These are phyloP conservation scores for Actinidia arguta DNA, from an alignment of 179 eudicot genomes.

Conservation along the genomic window DNA sequence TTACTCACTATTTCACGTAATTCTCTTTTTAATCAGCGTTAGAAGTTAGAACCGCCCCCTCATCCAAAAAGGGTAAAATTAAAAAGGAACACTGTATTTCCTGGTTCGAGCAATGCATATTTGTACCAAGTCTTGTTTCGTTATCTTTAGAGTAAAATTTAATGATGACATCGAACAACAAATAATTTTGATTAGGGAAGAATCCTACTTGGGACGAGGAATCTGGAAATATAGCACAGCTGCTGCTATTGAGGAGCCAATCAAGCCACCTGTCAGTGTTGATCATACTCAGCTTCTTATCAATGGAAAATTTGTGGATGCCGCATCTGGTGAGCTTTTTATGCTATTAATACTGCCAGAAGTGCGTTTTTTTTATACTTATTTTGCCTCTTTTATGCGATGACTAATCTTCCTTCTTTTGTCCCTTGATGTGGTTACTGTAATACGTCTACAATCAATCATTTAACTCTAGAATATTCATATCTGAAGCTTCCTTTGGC, in stretches of 20 bases:
- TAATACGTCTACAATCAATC: neutral
- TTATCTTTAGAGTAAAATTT: neutral
- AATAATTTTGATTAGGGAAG: conserved; percentile 33
- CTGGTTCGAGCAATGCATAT: neutral
- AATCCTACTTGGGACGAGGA: conserved; percentile 35
- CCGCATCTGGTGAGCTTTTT: conserved; percentile 59
- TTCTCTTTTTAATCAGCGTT: neutral
- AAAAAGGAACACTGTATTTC: too few relatives aligned
- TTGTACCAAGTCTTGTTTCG: neutral
- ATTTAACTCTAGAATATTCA: neutral
- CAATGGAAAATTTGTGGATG: conserved; percentile 64
- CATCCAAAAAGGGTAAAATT: too few relatives aligned
- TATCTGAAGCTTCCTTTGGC: conserved; percentile 18
- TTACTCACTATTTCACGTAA: neutral
- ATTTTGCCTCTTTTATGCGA: neutral
- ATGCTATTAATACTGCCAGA: neutral
- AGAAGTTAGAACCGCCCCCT: too few relatives aligned
- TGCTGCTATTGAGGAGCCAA: conserved; percentile 54
- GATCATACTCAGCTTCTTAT: conserved; percentile 53
- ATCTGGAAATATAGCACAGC: conserved; percentile 48
- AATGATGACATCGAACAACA: neutral
- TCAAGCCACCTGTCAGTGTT: conserved; percentile 50
- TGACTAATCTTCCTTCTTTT: neutral
- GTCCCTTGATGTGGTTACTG: neutral
- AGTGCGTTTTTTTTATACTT: too few relatives aligned